Conservation (phyloP, 2,329 filamentous ascomycete species). For the Colletotrichum tanaceti region DNA sequence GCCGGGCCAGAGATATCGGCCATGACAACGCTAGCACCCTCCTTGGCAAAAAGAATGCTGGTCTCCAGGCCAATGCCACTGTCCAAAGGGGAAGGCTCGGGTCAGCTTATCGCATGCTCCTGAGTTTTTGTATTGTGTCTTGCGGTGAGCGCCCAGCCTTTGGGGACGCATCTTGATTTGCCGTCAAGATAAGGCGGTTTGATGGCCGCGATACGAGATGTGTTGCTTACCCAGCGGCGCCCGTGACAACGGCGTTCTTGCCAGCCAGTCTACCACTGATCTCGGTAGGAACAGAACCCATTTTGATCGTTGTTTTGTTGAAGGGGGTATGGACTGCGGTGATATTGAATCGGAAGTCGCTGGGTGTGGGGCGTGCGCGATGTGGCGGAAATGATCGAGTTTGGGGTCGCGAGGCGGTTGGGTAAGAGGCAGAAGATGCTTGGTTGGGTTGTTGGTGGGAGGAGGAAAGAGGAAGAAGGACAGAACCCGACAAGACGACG, state of each 20-base stretch:
- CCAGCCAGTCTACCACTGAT: slow-evolving; percentile 64
- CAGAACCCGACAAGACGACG: slow-evolving; percentile 6
- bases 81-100: slow-evolving; percentile 18
- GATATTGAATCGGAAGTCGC: slow-evolving; percentile 14
- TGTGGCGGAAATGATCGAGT: slow-evolving; percentile 16
- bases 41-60: slow-evolving; percentile 86
- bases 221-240: slow-evolving; percentile 80
- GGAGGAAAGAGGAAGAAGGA: neutral
- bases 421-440: neutral
- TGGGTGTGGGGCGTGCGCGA: slow-evolving; percentile 3
- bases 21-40: slow-evolving; percentile 88
- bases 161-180: slow-evolving; percentile 16
- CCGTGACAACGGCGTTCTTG: slow-evolving; percentile 80
- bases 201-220: slow-evolving; percentile 14
- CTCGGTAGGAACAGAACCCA: slow-evolving; percentile 47
- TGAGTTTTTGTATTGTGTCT: neutral
- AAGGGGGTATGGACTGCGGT: neutral
- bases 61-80: slow-evolving; percentile 96
- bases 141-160: slow-evolving; percentile 19
- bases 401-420: slow-evolving; percentile 3
- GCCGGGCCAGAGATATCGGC: slow-evolving; percentile 84
- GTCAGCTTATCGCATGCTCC: slow-evolving; percentile 30
- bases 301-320: slow-evolving; percentile 28
- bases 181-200: slow-evolving; percentile 18
- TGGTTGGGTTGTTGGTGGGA: slow-evolving; percentile 5